phyloP scores from a whole-genome alignment of 345 rosid genomes.

The Litchi chinensis region DNA sequence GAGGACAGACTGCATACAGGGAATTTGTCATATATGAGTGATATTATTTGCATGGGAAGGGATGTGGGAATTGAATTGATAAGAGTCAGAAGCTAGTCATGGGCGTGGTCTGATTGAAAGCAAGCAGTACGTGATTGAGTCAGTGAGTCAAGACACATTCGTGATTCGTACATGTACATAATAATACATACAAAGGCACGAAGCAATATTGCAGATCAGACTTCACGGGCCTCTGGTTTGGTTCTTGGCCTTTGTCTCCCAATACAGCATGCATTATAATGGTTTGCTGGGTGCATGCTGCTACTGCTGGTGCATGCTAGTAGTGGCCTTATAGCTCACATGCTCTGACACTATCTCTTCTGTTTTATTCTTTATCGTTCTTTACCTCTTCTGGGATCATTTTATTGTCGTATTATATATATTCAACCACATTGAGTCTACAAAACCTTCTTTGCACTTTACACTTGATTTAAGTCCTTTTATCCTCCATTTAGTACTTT shows the following conservation, averaged over 20 bases:
- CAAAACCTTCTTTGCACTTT: neutral
- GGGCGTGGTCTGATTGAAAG: slow-evolving; percentile 5
- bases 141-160: slow-evolving; percentile 17
- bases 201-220: slow-evolving; percentile 15
- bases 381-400: slow-evolving; percentile 23
- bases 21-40: neutral
- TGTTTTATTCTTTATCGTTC: slow-evolving; percentile 45
- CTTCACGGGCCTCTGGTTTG: slow-evolving; percentile 50
- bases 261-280: neutral
- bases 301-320: neutral
- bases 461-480: neutral
- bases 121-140: neutral
- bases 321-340: slow-evolving; percentile 41
- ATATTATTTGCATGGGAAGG: slow-evolving; percentile 30
- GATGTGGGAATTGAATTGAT: slow-evolving; percentile 26
- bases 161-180: neutral
- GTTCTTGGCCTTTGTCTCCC: slow-evolving; percentile 37
- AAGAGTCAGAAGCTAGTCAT: neutral
- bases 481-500: neutral
- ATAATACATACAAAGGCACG: neutral
- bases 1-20: neutral
- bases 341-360: slow-evolving; percentile 42
- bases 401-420: too few relatives aligned
- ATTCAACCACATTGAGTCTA: too few relatives aligned
- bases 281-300: neutral